Conservation (phyloP, 2,329 filamentous ascomycete genomes). For the Onygena corvina region DNA sequence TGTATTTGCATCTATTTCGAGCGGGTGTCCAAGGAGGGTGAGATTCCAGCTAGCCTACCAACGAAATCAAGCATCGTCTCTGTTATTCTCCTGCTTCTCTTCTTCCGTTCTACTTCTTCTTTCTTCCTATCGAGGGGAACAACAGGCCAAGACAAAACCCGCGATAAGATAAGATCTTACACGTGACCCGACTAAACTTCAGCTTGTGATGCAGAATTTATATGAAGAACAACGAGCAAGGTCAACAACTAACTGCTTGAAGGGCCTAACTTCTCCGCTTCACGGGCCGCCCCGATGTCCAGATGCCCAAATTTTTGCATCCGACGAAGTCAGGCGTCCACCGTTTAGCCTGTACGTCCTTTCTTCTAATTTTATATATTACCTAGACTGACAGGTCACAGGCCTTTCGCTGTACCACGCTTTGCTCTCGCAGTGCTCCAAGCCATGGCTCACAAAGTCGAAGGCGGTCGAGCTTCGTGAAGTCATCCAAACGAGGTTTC, state of each 20-base stretch:
- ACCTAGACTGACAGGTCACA: constrained; percentile 15
- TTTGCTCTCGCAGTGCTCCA: constrained; percentile 33
- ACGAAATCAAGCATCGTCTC: not conserved
- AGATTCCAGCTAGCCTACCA: not conserved
- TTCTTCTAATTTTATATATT: not conserved
- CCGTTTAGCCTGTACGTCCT: constrained; percentile 34
- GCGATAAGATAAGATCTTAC: not conserved
- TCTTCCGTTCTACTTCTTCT: no score
- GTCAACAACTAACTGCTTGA: no score
- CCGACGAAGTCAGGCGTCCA: constrained; percentile 30
- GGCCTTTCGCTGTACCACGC: constrained; percentile 36
- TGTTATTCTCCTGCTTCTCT: not conserved
- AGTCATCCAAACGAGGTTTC: constrained; percentile 29
- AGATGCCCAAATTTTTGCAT: constrained; percentile 29
- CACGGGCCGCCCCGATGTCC: constrained; percentile 9
- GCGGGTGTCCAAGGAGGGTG: not conserved
- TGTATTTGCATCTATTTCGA: constrained; percentile 1
- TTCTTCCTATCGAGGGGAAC: not conserved
- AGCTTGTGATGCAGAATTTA: no score
- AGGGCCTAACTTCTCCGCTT: no score
- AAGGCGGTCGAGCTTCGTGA: constrained; percentile 20
- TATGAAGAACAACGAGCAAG: no score
- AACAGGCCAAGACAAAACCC: not conserved
- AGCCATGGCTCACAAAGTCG: constrained; percentile 19
- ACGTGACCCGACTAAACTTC: not conserved